phyloP scores from a whole-genome alignment of 495 filamentous ascomycete species.

The Bacidia gigantensis region DNA sequence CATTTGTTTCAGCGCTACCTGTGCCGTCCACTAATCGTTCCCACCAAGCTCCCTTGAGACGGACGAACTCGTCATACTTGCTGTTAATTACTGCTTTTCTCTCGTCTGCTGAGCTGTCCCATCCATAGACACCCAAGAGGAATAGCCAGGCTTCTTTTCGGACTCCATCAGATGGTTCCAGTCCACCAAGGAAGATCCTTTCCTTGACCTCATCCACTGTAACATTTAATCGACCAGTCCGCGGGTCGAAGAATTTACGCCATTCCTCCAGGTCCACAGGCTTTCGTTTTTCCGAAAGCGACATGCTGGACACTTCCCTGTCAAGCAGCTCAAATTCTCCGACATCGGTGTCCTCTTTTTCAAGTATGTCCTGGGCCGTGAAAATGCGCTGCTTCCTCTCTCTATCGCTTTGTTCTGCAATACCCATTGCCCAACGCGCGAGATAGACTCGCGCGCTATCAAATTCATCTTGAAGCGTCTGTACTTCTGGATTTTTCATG shows the following conservation, averaged over 20 bases:
- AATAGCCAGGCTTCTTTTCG: slow-evolving; percentile 96
- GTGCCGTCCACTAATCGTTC: slow-evolving; percentile 75
- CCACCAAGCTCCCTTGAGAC: slow-evolving; percentile 93
- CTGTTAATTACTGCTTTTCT: slow-evolving; percentile 68
- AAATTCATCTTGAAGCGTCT: slow-evolving; percentile 90
- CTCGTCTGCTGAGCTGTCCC: slow-evolving; percentile 75
- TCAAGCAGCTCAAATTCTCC: slow-evolving; percentile 94
- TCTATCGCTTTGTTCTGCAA: slow-evolving; percentile 86
- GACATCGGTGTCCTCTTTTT: slow-evolving; percentile 84
- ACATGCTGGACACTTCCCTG: slow-evolving; percentile 55
- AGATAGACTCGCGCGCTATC: slow-evolving; percentile 90
- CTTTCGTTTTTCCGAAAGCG: slow-evolving; percentile 59
- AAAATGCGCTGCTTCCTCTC: slow-evolving; percentile 77
- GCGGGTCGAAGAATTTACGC: slow-evolving; percentile 67
- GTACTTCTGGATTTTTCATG: slow-evolving; percentile 85
- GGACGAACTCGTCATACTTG: slow-evolving; percentile 82
- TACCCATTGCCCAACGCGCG: slow-evolving; percentile 95
- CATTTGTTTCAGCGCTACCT: slow-evolving; percentile 59
- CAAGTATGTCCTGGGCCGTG: slow-evolving; percentile 83
- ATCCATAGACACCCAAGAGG: slow-evolving; percentile 77
- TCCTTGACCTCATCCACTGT: slow-evolving; percentile 91
- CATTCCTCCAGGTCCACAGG: slow-evolving; percentile 72
- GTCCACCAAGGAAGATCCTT: slow-evolving; percentile 84
- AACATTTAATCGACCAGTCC: slow-evolving; percentile 56
- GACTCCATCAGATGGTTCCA: slow-evolving; percentile 79